Evolutionary conservation across 495 filamentous ascomycete genomes (phyloP), one percentile per base, ranked within the genome.

Genomic region (Cladorrhinum samala): DNA sequence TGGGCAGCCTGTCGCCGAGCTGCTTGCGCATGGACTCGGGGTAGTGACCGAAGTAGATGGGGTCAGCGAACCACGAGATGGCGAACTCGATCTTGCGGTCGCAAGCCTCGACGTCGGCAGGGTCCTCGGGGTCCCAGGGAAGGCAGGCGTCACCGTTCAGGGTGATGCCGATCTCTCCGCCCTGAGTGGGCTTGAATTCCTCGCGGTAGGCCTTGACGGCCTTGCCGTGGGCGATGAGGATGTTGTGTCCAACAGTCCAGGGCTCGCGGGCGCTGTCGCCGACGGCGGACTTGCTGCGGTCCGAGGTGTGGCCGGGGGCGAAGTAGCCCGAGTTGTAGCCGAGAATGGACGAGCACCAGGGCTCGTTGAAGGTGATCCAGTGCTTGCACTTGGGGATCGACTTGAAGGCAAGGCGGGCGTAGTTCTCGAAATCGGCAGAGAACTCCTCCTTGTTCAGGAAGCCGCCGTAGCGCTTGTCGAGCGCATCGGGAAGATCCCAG

Each of bases 1-100:
- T 71, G 13, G 85, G 86, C 46, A 91, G 74, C 5, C 85, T 78
- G 61, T 83, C 70, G 36, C 86, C 85, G 9, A 89, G 79, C 67
- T 88, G 85, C 66, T 83, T 83, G 51, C 77, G 74, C 83, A 89
- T 88, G 51, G 82, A 85, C 56, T 83, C 85, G 2, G 86, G 86
- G 68, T 89, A 89, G 60, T 84, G 80, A 51, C 86, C 85, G 20
- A 80, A 77, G 72, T 89, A 89, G 63, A 89, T 78, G 33, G 86
- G 85, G 68, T 91, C 86, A 21, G 81, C 85, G 58, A 87, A 79
- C 87, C 86, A 85, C 43, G 69, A 71, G 66, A 81, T 84, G 65
- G 76, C 68, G 60, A 85, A 85, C 64, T 85, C 83, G 54, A 84
- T 77, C 68, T 83, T 82, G 62, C 79, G 76, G 64, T 83, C 71